Base-by-base conservation (phyloP, 2,329 filamentous ascomycete species). In the Exutisphaerella laricina region DNA sequence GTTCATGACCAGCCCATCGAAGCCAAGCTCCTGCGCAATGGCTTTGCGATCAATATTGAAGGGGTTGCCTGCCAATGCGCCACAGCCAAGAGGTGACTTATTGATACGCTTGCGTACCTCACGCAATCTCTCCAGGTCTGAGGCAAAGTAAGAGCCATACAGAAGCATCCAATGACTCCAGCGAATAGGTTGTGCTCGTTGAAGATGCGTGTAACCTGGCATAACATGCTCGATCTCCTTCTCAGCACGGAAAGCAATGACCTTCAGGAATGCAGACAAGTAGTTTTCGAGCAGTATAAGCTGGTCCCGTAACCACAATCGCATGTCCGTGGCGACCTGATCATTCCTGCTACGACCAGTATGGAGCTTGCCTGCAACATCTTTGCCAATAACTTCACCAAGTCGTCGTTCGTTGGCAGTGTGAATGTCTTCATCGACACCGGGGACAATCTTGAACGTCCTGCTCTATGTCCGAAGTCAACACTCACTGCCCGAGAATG, bases 311-410 rank as follows among this genome's bases (percentile, higher is more conserved):
- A 94, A 69, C 88, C 88, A 96, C 64, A 95, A 72, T 48, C 88
- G 82, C 85, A 95, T 90, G 59, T 94, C 88, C 16, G 84, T 89
- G 35, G 82, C 88, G 43, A 94, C 80, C 68, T 95, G 88, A 68
- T 96, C 88, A 60, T 95, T 95, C 56, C 88, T 78, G 64, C 84
- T 89, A 39, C 89, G 82, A 31, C 72, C 71, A n/a, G 88, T 95
- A 68, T 95, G 89, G 45, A 95, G 77, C 71, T 95, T 95, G 17
- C 89, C 88, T 1, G 83, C 87, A 44, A 85, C 80, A 18, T 88
- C 79, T 65, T 85, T 89, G 58, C 88, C 87, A 50, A 95, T 89
- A 13, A 95, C 76, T 70, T 95, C 88, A 39, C 85, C 84, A 44
- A 75, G 58, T 40, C 72, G 57, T 30, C 72, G 59, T 63, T 75